Evolutionary conservation across 208 protist species (phyloP), one percentile per base, ranked within the genome.

Genomic region (Wallacemonas collosoma): DNA sequence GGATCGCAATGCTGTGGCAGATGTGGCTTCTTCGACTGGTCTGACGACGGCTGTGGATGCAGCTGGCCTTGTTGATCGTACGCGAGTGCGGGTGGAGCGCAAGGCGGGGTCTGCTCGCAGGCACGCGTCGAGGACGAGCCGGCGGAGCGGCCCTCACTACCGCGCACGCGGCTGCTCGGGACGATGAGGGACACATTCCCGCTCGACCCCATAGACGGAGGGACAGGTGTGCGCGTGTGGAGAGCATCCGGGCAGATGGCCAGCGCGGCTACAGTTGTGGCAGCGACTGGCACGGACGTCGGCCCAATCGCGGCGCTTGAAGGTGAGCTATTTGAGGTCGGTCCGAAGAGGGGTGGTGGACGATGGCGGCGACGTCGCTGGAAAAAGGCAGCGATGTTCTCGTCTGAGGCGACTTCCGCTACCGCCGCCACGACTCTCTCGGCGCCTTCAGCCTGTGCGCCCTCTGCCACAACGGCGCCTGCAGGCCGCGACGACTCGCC

Each of bases 321-420:
- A 9, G 41, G 41, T 2, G 48, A 15, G 66, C 1, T 6, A 12
- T 40, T 2, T 2, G 15, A 2, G 15, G 35, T 3, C 51, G 39
- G 35, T 41, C 68, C 44, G 40, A 91, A 91, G 15, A 92, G 79
- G 11, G 87, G 77, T 2, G 87, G 87, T 17, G 87, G 87, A 3
- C 87, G 87, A 8, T 62, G 55, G 71, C 86, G 87, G 41, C 74
- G 63, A 1, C 78, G 78, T 2, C 77, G 76, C 64, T 55, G 55
- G 6, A 64, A 39, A 43, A 43, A 51, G n/a, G 68, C 55, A 1
- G 12, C 40, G 56, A 61, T 72, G 55, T 1, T 64, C 4, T 58
- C 68, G 43, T 64, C 68, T 6, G 53, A 15, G 6, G 53, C 9
- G n/a, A 1, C 9, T 5, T 8, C 26, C 53, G 53, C 14, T n/a